phyloP scores from a whole-genome alignment of 108 stramenopile genomes.

The Skeletonema tropicum region DNA sequence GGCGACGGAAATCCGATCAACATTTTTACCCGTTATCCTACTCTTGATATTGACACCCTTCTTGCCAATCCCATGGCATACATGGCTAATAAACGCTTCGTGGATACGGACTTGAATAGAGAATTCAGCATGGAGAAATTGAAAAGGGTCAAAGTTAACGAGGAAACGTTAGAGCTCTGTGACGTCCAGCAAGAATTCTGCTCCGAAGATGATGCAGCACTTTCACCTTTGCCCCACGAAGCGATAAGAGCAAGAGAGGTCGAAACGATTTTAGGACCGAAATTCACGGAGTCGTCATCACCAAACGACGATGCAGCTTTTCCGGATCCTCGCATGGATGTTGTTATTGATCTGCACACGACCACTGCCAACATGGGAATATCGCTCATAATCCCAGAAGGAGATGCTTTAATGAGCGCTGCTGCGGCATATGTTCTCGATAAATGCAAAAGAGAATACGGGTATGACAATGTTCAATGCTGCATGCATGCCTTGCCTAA shows the following conservation, averaged over 20 bases:
- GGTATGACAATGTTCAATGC: slow-evolving; percentile 37
- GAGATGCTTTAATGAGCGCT: slow-evolving; percentile 65
- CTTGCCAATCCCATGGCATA: slow-evolving; percentile 80
- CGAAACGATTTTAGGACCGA: slow-evolving; percentile 75
- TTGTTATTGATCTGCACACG: slow-evolving; percentile 83
- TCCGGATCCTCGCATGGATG: slow-evolving; percentile 49
- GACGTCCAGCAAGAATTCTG: slow-evolving; percentile 25
- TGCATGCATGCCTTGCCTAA: slow-evolving; percentile 69
- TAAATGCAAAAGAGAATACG: slow-evolving; percentile 46
- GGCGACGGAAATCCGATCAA: neutral
- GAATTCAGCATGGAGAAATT: slow-evolving; percentile 65
- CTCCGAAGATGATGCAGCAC: slow-evolving; percentile 4
- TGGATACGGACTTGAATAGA: slow-evolving; percentile 82
- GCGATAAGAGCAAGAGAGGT: slow-evolving; percentile 69
- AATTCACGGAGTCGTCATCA: slow-evolving; percentile 22
- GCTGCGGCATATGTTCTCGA: slow-evolving; percentile 81
- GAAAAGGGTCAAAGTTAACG: slow-evolving; percentile 16
- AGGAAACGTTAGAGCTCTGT: slow-evolving; percentile 12
- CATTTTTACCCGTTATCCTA: slow-evolving; percentile 42
- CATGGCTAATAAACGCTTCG: slow-evolving; percentile 75
- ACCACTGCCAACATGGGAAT: slow-evolving; percentile 87
- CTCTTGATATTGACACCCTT: slow-evolving; percentile 54
- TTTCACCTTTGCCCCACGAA: slow-evolving; percentile 50
- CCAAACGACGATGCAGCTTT: slow-evolving; percentile 7
- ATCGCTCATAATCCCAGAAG: slow-evolving; percentile 74